Conservation (phyloP, 306 rosid species). For the Malus sieversii region DNA sequence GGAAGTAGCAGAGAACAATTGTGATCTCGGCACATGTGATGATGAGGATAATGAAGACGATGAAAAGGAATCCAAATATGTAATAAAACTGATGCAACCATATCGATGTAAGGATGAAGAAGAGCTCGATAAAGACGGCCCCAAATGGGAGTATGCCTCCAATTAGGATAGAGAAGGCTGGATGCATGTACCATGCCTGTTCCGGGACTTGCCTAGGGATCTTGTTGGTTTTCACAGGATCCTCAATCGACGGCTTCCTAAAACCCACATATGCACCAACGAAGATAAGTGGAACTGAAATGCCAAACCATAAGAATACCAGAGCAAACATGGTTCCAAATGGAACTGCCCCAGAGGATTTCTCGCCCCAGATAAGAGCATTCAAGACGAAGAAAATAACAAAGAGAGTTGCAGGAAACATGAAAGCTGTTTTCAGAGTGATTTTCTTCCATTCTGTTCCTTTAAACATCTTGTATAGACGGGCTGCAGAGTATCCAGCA, state of each 20-base stretch:
- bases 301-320: conserved; percentile 87
- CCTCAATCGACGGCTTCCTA: conserved; percentile 51
- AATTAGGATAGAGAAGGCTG: conserved; percentile 52
- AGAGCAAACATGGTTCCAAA: conserved; percentile 96
- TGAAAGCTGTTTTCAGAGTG: conserved; percentile 63
- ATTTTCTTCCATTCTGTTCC: conserved; percentile 79
- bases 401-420: conserved; percentile 64
- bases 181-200: conserved; percentile 86
- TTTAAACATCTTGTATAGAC: conserved; percentile 64
- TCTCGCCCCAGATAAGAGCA: conserved; percentile 86
- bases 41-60: conserved; percentile 75
- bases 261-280: conserved; percentile 70
- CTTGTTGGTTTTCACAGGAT: conserved; percentile 81
- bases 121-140: conserved; percentile 88
- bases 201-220: conserved; percentile 84
- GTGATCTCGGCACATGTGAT: conserved; percentile 94
- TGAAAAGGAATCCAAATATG: conserved; percentile 78
- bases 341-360: conserved; percentile 92
- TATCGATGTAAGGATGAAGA: conserved; percentile 90
- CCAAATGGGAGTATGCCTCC: conserved; percentile 94
- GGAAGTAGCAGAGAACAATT: conserved; percentile 95
- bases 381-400: conserved; percentile 69
- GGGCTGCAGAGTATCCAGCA: conserved; percentile 64
- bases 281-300: conserved; percentile 84
- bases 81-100: conserved; percentile 92